phyloP scores from a whole-genome alignment of 805 yeast species.

The Teunomyces lycoperdinae region DNA sequence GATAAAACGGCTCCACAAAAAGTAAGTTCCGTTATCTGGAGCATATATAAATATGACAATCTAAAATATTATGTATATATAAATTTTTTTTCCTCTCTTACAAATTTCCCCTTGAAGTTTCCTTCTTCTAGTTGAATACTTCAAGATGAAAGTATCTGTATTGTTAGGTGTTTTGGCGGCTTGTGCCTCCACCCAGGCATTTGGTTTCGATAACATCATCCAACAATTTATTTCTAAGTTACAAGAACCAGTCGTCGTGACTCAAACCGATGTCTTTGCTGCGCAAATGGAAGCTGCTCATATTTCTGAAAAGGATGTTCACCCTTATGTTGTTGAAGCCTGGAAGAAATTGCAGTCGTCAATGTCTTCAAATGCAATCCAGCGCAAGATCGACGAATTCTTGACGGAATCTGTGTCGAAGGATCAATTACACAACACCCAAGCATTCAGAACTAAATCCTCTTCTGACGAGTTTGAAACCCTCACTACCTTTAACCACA shows the following conservation, averaged over 20 bases:
- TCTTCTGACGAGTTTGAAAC: slow-evolving; percentile 8
- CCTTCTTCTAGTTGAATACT: neutral
- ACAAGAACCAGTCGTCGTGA: neutral
- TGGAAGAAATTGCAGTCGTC: slow-evolving; percentile 15
- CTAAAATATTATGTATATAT: neutral
- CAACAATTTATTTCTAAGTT: neutral
- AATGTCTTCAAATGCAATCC: slow-evolving; percentile 8
- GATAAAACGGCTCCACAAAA: neutral
- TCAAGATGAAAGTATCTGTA: neutral
- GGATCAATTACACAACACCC: slow-evolving; percentile 9
- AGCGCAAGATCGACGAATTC: slow-evolving; percentile 8
- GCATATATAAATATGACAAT: neutral
- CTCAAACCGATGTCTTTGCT: slow-evolving; percentile 1
- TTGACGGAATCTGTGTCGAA: slow-evolving; percentile 6
- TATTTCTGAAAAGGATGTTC: neutral
- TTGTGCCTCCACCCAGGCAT: slow-evolving; percentile 1
- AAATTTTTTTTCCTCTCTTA: neutral
- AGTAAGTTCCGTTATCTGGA: neutral
- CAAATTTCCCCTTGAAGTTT: neutral
- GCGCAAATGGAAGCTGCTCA: neutral
- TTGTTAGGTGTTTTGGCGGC: slow-evolving; percentile 1
- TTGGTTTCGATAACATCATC: neutral
- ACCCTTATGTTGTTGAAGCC: slow-evolving; percentile 4
- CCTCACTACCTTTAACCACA: slow-evolving; percentile 14
- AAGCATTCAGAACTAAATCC: slow-evolving; percentile 5